phyloP scores from a whole-genome alignment of 73 alveolate species.

The Durusdinium trenchii region DNA sequence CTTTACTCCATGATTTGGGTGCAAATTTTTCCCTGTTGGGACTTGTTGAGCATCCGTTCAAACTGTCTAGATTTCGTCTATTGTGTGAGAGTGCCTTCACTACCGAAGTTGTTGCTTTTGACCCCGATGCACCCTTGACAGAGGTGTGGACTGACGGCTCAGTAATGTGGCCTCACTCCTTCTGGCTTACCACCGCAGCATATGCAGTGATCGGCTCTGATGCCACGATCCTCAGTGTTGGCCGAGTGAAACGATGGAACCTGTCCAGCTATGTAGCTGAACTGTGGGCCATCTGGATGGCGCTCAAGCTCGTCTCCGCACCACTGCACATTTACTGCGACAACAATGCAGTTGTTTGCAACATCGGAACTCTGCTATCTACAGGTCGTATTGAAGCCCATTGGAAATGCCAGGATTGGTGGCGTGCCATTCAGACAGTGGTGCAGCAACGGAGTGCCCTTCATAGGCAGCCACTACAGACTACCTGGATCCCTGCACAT shows the following conservation, averaged over 20 bases:
- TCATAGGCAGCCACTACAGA: too few relatives aligned
- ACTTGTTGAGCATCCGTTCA: not conserved
- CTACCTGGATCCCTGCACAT: too few relatives aligned
- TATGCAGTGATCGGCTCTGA: not conserved
- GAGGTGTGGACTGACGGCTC: not conserved
- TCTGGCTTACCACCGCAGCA: not conserved
- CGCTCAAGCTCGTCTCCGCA: too few relatives aligned
- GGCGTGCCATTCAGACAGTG: too few relatives aligned
- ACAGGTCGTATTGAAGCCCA: too few relatives aligned
- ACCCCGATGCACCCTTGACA: not conserved
- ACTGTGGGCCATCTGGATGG: not conserved
- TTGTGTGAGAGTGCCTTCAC: not conserved
- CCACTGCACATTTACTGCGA: too few relatives aligned
- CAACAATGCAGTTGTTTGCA: too few relatives aligned
- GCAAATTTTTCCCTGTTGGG: not conserved
- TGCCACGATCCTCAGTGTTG: not conserved
- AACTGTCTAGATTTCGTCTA: not conserved
- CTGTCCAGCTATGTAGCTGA: not conserved
- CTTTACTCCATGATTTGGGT: not conserved
- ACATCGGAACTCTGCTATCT: too few relatives aligned
- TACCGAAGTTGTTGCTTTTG: not conserved
- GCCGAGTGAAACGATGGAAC: not conserved
- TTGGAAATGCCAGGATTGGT: too few relatives aligned
- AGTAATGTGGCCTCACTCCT: not conserved
- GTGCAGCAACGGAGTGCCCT: too few relatives aligned